Evolutionary conservation across 2,329 filamentous ascomycete species (phyloP), one percentile per base, ranked within the genome.

Genomic region (Claviceps digitariae): DNA sequence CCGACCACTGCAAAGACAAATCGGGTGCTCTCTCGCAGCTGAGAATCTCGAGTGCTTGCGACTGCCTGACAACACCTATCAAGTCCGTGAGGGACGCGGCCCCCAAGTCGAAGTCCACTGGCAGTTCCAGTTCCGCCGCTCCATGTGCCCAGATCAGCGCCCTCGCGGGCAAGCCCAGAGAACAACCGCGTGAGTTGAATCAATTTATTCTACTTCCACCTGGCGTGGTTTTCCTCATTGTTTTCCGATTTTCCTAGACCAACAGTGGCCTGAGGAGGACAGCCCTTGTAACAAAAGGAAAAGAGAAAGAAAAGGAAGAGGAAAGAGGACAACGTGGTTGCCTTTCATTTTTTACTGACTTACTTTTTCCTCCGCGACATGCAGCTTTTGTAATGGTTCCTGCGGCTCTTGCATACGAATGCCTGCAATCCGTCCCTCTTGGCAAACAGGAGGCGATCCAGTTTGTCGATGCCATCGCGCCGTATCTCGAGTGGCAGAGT

Each of bases 401-500:
- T 1, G 69, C 67, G 45, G 66, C 44, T 8, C 48, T 60, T n/a
- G 71, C 70, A 0, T 60, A 66, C 46, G 64, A 67, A 5, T 73
- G 71, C 52, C 60, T 73, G 3, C 59, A 64, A 17, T 63, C 69
- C 8, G 69, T 72, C 4, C 71, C 70, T 15, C 67, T 71, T 55
- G 63, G 66, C 52, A 63, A 61, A 8, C 58, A 64, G 7, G 64
- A 63, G 7, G 71, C 67, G 1, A 53, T 63, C 52, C 57, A 66
- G 50, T 59, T 73, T 20, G 58, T 73, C 52, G 61, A 66, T 50
- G 68, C 66, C 46, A 58, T 72, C 25, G 64, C 66, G 55, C 67
- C 69, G 5, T 75, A 72, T 48, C 62, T 72, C 1, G 66, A 74
- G 52, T 77, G 73, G 64, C 74, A 78, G 59, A 74, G 71, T 44